Conservation (phyloP, 345 rosid species). For the Pistacia integerrima region DNA sequence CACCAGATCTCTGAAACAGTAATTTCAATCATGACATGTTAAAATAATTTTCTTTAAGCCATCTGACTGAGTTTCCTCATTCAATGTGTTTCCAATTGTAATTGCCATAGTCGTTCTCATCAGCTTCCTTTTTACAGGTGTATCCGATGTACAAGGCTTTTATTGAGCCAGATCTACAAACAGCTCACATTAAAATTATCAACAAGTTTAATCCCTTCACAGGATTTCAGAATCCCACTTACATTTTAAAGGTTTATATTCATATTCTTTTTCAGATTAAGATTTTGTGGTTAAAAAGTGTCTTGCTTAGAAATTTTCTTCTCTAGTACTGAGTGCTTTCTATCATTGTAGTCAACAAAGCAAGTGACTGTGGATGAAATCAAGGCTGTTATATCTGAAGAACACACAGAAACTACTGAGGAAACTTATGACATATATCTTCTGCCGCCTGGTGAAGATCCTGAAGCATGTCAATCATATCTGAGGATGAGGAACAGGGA, state of each 20-base stretch:
- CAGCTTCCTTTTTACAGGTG: conserved; percentile 50
- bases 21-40: conserved; percentile 27
- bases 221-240: conserved; percentile 98
- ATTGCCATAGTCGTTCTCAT: conserved; percentile 10
- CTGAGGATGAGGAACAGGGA: conserved; percentile 98
- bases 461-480: conserved; percentile 99
- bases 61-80: conserved; percentile 20
- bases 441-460: conserved; percentile 99
- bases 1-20: conserved; percentile 99
- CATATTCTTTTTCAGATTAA: neutral
- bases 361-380: conserved; percentile 72
- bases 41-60: conserved; percentile 13
- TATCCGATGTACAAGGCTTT: conserved; percentile 99
- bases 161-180: conserved; percentile 96
- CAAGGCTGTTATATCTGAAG: conserved; percentile 67
- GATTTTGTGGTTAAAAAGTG: neutral
- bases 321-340: conserved; percentile 25
- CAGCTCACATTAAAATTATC: conserved; percentile 91
- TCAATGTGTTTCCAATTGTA: conserved; percentile 1
- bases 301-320: conserved; percentile 7
- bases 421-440: conserved; percentile 99
- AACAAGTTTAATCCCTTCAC: conserved; percentile 97
- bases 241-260: conserved; percentile 73
- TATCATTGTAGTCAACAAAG: conserved; percentile 65
- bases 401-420: conserved; percentile 64